A percentile compares a stretch with the other conserved stretches of the same genome.
Evolutionary conservation across 1,284 basidiomycete genomes (phyloP).

Genomic region (Porodaedalea pini): DNA sequence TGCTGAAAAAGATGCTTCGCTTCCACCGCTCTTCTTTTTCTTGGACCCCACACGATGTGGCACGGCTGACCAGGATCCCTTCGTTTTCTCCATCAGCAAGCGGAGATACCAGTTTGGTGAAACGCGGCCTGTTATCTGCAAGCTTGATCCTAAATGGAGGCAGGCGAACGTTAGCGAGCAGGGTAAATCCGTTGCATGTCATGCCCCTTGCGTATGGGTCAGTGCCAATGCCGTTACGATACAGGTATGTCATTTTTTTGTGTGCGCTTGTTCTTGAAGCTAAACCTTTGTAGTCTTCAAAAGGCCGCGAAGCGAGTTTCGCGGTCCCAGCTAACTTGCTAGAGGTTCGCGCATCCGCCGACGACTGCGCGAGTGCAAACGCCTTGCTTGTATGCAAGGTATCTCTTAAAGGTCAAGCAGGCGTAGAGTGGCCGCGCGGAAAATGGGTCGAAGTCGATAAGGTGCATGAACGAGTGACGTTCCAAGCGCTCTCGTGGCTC

Average conservation of each 20-base stretch:
- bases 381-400: conserved; percentile 78
- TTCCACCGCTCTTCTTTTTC: conserved; percentile 76
- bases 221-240: conserved; percentile 42
- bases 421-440: conserved; percentile 73
- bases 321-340: conserved; percentile 56
- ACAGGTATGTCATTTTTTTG: conserved; percentile 40
- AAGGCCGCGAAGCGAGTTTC: conserved; percentile 59
- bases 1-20: conserved; percentile 38
- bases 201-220: conserved; percentile 67
- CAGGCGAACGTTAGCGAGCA: conserved; percentile 53
- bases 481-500: conserved; percentile 82
- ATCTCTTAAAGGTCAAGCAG: conserved; percentile 63
- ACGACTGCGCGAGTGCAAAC: conserved; percentile 69
- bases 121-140: conserved; percentile 70
- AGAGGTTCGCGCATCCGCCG: conserved; percentile 49
- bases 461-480: conserved; percentile 77
- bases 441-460: conserved; percentile 81
- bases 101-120: conserved; percentile 79
- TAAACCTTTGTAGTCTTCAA: conserved; percentile 42
- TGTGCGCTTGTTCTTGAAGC: conserved; percentile 14
- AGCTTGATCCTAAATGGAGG: conserved; percentile 72
- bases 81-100: conserved; percentile 79
- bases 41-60: conserved; percentile 83
- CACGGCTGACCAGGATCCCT: conserved; percentile 66
- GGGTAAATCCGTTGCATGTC: conserved; percentile 47